Percentiles rank a stretch among this genome's conserved stretches.
Evolutionary conservation across 495 filamentous ascomycete genomes (phyloP).

Genomic region (Aspergillus leporis): DNA sequence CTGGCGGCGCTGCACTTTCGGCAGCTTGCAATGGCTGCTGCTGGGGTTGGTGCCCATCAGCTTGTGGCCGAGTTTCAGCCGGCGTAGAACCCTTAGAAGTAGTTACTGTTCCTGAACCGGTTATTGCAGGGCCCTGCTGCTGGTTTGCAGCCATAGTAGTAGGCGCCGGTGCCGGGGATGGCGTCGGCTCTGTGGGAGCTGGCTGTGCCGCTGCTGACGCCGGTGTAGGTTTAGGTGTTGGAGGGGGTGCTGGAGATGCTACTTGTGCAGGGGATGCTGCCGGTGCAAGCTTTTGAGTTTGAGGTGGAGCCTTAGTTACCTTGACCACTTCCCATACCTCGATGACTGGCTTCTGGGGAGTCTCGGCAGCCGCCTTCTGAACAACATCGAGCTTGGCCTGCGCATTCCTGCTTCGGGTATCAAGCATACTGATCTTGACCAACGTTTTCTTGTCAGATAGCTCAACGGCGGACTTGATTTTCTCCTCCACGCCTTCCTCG

Average conservation of each 20-base stretch:
- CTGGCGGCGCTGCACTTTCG: not conserved
- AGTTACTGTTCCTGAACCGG: conserved; percentile 19
- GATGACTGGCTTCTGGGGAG: conserved; percentile 72
- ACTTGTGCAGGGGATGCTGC: conserved; percentile 32
- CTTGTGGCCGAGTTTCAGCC: conserved; percentile 8
- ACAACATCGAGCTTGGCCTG: conserved; percentile 76
- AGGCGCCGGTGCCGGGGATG: conserved; percentile 15
- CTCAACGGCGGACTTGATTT: conserved; percentile 46
- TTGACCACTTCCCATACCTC: conserved; percentile 86
- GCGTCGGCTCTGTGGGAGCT: conserved; percentile 22
- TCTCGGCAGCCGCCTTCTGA: conserved; percentile 76
- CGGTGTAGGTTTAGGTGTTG: conserved; percentile 16
- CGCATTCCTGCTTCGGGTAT: conserved; percentile 63
- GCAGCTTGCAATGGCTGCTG: conserved; percentile 3
- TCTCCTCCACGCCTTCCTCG: conserved; percentile 39
- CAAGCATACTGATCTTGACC: conserved; percentile 77
- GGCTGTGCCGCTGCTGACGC: conserved; percentile 28
- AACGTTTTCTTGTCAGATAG: conserved; percentile 60
- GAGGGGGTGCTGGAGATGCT: conserved; percentile 28
- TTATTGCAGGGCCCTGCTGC: conserved; percentile 11
- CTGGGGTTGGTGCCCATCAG: conserved; percentile 14
- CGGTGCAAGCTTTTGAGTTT: conserved; percentile 40
- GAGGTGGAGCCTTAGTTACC: conserved; percentile 60
- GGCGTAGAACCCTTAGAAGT: conserved; percentile 2
- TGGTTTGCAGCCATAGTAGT: conserved; percentile 17